A percentile compares a stretch with the other conserved stretches of the same genome.
phyloP scores from a whole-genome alignment of 2,329 filamentous ascomycete genomes.

The Cladosporium sp. region DNA sequence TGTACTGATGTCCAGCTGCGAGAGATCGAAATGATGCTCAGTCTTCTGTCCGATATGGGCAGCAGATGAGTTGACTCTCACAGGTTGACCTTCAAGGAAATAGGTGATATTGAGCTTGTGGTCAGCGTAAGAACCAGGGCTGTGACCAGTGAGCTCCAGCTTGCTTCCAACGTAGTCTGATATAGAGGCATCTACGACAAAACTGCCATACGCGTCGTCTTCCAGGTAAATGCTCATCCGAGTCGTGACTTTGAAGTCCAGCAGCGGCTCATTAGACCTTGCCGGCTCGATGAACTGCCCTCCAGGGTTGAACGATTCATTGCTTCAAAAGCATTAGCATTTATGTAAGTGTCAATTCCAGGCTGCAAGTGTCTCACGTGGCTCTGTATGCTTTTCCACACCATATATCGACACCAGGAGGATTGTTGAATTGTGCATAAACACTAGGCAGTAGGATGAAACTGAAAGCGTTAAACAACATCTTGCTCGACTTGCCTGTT shows the following conservation, averaged over 20 bases:
- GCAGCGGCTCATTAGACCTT: slow-evolving; percentile 37
- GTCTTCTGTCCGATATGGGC: slow-evolving; percentile 4
- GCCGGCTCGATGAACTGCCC: slow-evolving; percentile 46
- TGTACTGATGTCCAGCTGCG: neutral
- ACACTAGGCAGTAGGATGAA: neutral
- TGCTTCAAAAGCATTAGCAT: slow-evolving; percentile 33
- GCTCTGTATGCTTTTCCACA: slow-evolving; percentile 49
- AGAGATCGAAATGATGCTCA: slow-evolving; percentile 1
- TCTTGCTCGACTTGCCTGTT: neutral
- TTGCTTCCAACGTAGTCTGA: slow-evolving; percentile 39
- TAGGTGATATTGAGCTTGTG: neutral
- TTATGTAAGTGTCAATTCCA: neutral
- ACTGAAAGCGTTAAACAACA: slow-evolving; percentile 6
- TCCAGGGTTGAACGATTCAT: slow-evolving; percentile 49
- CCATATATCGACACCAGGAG: slow-evolving; percentile 48
- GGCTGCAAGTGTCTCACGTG: slow-evolving; percentile 14
- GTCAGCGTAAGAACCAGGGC: neutral
- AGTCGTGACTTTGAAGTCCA: slow-evolving; percentile 47
- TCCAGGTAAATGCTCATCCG: slow-evolving; percentile 49
- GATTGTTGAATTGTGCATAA: slow-evolving; percentile 25
- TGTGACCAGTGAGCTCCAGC: neutral
- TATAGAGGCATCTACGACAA: slow-evolving; percentile 46
- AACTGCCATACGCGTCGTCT: slow-evolving; percentile 38
- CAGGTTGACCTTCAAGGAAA: slow-evolving; percentile 25
- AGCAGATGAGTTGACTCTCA: neutral